Conservation (phyloP, 2,329 filamentous ascomycete genomes). For the Cladosporium sp. region DNA sequence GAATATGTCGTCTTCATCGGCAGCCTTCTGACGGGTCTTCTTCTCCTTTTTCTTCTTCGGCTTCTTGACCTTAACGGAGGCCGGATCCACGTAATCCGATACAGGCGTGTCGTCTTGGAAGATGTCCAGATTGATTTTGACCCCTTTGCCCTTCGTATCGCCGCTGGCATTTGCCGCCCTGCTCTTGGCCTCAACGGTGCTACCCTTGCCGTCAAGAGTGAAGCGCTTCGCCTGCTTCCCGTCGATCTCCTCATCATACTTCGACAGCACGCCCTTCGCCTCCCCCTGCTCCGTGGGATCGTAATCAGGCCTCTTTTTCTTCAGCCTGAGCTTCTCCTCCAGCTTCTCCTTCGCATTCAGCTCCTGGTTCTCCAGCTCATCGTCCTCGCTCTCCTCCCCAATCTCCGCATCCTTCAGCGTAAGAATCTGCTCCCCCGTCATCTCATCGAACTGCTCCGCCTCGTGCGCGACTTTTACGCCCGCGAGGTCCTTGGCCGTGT, state of each 20-base stretch:
- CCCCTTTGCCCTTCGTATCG: slow-evolving; percentile 56
- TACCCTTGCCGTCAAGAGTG: slow-evolving; percentile 73
- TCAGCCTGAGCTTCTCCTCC: slow-evolving; percentile 70
- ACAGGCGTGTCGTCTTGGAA: slow-evolving; percentile 56
- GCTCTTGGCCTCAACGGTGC: slow-evolving; percentile 57
- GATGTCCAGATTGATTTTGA: slow-evolving; percentile 72
- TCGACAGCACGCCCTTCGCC: slow-evolving; percentile 65
- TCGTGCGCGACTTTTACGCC: slow-evolving; percentile 92
- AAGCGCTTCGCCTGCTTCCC: slow-evolving; percentile 86
- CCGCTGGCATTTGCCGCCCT: slow-evolving; percentile 33
- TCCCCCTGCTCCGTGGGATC: slow-evolving; percentile 71
- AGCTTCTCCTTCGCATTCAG: slow-evolving; percentile 67
- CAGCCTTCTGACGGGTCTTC: slow-evolving; percentile 59
- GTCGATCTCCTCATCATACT: slow-evolving; percentile 93
- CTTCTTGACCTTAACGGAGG: slow-evolving; percentile 88
- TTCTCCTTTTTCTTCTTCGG: slow-evolving; percentile 79
- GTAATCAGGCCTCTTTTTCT: slow-evolving; percentile 86
- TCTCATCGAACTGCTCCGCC: slow-evolving; percentile 68
- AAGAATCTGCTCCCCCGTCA: slow-evolving; percentile 73
- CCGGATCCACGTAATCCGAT: slow-evolving; percentile 84
- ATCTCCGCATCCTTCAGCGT: slow-evolving; percentile 93
- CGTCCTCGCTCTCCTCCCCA: slow-evolving; percentile 70
- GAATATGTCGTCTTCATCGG: slow-evolving; percentile 54
- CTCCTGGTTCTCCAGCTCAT: slow-evolving; percentile 76
- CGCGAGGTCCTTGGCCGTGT: slow-evolving; percentile 78